A percentile compares a stretch with the other conserved stretches of the same genome.
Evolutionary conservation across 345 rosid genomes (phyloP).

Genomic region (Salix arbutifolia): DNA sequence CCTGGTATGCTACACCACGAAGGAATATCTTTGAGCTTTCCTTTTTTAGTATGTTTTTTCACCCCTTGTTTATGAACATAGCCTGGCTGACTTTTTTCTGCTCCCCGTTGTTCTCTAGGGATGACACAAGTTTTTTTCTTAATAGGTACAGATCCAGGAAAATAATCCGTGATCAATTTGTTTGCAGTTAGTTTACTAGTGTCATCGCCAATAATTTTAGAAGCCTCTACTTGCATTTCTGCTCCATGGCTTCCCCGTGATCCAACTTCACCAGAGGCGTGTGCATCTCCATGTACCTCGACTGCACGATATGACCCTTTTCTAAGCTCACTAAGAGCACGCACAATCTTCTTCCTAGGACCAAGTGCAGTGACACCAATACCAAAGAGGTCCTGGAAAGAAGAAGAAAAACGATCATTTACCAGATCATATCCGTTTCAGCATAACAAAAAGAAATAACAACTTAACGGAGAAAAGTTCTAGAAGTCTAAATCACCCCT

Average conservation of each 20-base stretch:
- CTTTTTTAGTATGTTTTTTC: conserved; percentile 34
- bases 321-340: conserved; percentile 59
- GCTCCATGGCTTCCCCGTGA: conserved; percentile 19
- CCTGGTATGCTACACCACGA: conserved; percentile 78
- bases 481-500: background rate
- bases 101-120: conserved; percentile 27
- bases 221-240: conserved; percentile 33
- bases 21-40: conserved; percentile 60
- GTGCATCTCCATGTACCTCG: conserved; percentile 21
- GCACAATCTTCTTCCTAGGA: conserved; percentile 84
- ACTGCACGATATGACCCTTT: conserved; percentile 25
- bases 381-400: conserved; percentile 56
- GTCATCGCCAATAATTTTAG: conserved; percentile 35
- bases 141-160: conserved; percentile 41
- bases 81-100: conserved; percentile 29
- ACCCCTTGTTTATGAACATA: conserved; percentile 30
- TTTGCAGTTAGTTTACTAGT: conserved; percentile 41
- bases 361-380: conserved; percentile 87
- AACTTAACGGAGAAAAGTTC: background rate
- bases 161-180: conserved; percentile 87
- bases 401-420: background rate
- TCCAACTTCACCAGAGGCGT: conserved; percentile 9
- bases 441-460: background rate
- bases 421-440: background rate
- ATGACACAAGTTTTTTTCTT: conserved; percentile 35